Evolutionary conservation across 2,329 filamentous ascomycete species (phyloP), one percentile per base, ranked within the genome.

Genomic region (Juglanconis oblonga): DNA sequence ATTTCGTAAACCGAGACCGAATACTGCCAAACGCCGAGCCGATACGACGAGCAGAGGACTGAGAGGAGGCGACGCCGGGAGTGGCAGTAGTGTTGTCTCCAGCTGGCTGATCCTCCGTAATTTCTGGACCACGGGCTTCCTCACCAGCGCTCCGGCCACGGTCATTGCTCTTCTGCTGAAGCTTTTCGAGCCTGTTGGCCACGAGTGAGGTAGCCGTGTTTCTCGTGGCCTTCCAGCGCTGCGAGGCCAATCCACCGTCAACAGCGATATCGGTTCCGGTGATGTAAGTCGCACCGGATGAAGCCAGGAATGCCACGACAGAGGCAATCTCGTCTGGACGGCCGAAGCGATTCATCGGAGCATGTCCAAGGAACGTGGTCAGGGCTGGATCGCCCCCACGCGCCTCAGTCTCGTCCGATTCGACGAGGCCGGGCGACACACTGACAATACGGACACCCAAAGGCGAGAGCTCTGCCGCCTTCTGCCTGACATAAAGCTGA

Each of bases 401-500:
- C 38, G 42, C 47, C 8, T 52, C 31, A 13, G 56, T 53, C 56
- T 52, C 51, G 32, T 53, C 49, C 3, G 56, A 45, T 3, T 53
- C 56, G n/a, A 58, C 52, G 1, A 58, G 40, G 2, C 56, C 56
- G 3, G 56, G 56, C 13, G 56, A 58, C 14, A 58, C 56, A 31
- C 49, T 58, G 4, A 58, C 56, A 13, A 58, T 58, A 11, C 56
- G 56, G 4, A 58, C 11, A 5, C 56, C 56, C 5, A 50, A 42
- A 0, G 56, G 49, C 8, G 56, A 52, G 2, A 44, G 56, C 56
- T 58, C 49, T 1, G 56, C 56, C 32, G 49, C 49, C 56, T 52
- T 53, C 17, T 58, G 51, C 49, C 33, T 52, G 33, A 51, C 56
- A 4, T 58, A 58, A 9, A 58, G n/a, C 42, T 58, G 56, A 36